These are phyloP conservation scores for Penicillium sp. DNA, from an alignment of 2,329 filamentous ascomycete genomes.

Conservation along the genomic window DNA sequence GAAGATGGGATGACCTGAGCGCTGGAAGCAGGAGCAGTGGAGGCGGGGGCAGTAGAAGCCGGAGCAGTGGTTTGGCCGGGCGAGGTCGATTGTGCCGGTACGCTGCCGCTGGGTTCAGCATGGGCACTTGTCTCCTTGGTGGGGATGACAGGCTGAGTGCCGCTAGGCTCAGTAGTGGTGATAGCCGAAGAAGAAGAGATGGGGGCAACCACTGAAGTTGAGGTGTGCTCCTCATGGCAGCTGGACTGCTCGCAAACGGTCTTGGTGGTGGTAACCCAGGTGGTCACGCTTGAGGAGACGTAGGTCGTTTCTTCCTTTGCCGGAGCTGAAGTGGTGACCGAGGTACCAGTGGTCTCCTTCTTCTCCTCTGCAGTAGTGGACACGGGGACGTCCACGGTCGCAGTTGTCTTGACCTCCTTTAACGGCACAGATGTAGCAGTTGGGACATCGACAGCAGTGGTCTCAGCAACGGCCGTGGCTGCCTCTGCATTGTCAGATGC, in stretches of 20 bases:
- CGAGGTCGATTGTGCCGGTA: not conserved
- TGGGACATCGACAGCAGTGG: not conserved
- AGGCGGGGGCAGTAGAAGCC: not conserved
- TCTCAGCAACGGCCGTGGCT: not conserved
- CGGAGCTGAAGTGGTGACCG: not conserved
- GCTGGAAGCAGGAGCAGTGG: slow-evolving; percentile 4
- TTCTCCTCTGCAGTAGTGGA: not conserved
- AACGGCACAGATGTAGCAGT: not conserved
- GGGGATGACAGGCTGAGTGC: not conserved
- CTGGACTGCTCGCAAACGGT: slow-evolving; percentile 3
- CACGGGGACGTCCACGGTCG: not conserved
- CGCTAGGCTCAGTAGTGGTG: not conserved
- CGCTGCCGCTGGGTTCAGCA: not conserved
- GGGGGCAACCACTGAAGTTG: slow-evolving; percentile 6
- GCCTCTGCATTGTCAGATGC: slow-evolving; percentile 4
- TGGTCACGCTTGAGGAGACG: not conserved
- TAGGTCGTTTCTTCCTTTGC: not conserved
- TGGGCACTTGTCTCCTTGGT: not conserved
- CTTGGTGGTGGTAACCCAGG: slow-evolving; percentile 5
- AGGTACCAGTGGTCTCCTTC: not conserved
- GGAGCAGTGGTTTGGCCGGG: slow-evolving; percentile 12
- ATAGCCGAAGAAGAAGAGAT: slow-evolving; percentile 20
- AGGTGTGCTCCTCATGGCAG: slow-evolving; percentile 8
- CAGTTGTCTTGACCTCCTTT: not conserved
- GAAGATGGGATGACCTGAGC: slow-evolving; percentile 12